Evolutionary conservation across 805 yeast species (phyloP).

Genomic region (Pichia ethanolica): DNA sequence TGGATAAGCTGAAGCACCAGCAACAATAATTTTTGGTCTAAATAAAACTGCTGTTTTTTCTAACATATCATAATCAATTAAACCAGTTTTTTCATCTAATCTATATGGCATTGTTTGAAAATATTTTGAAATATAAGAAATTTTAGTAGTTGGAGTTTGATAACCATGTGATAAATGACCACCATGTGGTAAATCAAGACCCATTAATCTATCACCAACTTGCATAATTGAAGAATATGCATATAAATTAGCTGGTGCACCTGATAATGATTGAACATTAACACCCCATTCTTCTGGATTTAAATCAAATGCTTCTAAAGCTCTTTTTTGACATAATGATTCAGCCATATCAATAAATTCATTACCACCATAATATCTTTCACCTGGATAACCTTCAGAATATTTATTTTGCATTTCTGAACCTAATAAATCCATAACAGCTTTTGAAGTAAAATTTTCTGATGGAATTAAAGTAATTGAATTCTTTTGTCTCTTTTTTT

Average conservation of each 20-base stretch:
- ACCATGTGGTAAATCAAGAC: constrained; percentile 95
- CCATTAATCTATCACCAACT: constrained; percentile 92
- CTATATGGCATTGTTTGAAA: constrained; percentile 98
- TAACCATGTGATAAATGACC: constrained; percentile 98
- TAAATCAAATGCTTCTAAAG: constrained; percentile 72
- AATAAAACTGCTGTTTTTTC: constrained; percentile 75
- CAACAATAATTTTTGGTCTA: constrained; percentile 92
- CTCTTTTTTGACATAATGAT: constrained; percentile 83
- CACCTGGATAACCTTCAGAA: constrained; percentile 98
- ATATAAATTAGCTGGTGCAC: constrained; percentile 94
- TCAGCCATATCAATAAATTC: constrained; percentile 91
- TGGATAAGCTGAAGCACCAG: constrained; percentile 96
- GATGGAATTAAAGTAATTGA: constrained; percentile 91
- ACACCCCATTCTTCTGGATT: constrained; percentile 91
- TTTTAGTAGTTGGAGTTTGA: constrained; percentile 84
- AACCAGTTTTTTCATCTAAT: constrained; percentile 75
- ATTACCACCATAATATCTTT: constrained; percentile 97
- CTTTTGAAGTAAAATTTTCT: constrained; percentile 91
- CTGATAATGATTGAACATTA: constrained; percentile 90
- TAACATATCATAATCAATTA: constrained; percentile 85
- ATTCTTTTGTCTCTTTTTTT: constrained; percentile 80
- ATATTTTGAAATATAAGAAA: constrained; percentile 86
- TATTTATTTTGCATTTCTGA: constrained; percentile 97
- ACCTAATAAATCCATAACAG: constrained; percentile 91
- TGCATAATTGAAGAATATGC: constrained; percentile 85